Conservation (phyloP, 352 stramenopile species). For the Lagenidium giganteum region DNA sequence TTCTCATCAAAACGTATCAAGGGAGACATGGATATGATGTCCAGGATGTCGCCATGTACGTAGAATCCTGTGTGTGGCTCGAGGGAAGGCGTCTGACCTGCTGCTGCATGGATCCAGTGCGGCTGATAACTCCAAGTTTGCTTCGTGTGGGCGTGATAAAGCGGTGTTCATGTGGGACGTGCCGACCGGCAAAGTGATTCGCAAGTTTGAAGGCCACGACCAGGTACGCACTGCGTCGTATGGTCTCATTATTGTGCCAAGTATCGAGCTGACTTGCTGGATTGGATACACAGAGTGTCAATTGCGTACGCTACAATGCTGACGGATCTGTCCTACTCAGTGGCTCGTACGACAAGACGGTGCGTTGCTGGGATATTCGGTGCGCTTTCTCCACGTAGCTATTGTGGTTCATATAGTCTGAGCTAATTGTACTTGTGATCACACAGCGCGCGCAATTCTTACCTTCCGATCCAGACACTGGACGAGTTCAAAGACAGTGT, state of each 20-base stretch:
- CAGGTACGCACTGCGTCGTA: conserved; percentile 40
- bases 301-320: conserved; percentile 77
- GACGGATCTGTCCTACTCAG: conserved; percentile 81
- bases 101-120: conserved; percentile 24
- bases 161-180: conserved; percentile 88
- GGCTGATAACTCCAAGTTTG: conserved; percentile 84
- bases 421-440: no score
- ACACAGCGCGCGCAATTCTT: conserved; percentile 67
- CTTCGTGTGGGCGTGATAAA: conserved; percentile 82
- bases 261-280: neutral
- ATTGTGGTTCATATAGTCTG: no score
- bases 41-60: conserved; percentile 85
- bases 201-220: conserved; percentile 82
- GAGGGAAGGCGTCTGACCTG: neutral
- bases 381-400: conserved; percentile 12
- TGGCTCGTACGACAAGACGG: conserved; percentile 86
- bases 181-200: conserved; percentile 76
- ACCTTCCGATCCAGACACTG: conserved; percentile 77
- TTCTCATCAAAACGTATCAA: conserved; percentile 85
- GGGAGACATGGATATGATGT: conserved; percentile 86
- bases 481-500: conserved; percentile 88
- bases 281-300: conserved; percentile 50
- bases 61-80: neutral
- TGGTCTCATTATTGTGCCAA: neutral
- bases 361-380: conserved; percentile 76